Percentiles rank a stretch among this genome's conserved stretches.
Evolutionary conservation across 2,329 filamentous ascomycete species (phyloP).

Genomic region (Claviceps monticola): DNA sequence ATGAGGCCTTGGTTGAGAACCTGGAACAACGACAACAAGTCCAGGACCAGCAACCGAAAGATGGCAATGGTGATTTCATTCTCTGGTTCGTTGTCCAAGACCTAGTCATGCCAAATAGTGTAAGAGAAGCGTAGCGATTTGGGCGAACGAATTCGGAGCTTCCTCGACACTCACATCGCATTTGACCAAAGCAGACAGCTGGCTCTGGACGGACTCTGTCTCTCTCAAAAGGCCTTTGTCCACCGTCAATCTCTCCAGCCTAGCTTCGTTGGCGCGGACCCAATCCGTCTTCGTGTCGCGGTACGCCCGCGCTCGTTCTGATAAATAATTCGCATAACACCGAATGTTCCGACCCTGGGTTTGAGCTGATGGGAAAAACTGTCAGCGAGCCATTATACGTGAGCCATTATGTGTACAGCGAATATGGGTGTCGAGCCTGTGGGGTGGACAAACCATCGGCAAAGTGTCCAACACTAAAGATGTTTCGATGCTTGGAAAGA

Average conservation of each 20-base stretch:
- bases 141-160: no score
- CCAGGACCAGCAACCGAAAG: conserved; percentile 80
- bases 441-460: conserved; percentile 59
- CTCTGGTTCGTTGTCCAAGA: conserved; percentile 76
- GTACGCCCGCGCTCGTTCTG: conserved; percentile 68
- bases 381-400: background rate
- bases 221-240: conserved; percentile 88
- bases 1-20: conserved; percentile 95
- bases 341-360: conserved; percentile 90
- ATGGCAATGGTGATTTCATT: conserved; percentile 95
- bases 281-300: conserved; percentile 79
- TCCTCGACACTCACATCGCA: conserved; percentile 57
- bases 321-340: conserved; percentile 77
- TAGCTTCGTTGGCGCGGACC: conserved; percentile 68
- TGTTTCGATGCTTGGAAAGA: conserved; percentile 66
- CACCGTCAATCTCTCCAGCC: conserved; percentile 72
- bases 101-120: conserved; percentile 30
- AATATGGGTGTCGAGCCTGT: background rate
- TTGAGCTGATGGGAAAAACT: conserved; percentile 46
- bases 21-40: conserved; percentile 80
- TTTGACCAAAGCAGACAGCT: conserved; percentile 72
- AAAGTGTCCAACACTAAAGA: conserved; percentile 79
- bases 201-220: conserved; percentile 78
- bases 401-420: no score
- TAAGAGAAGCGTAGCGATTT: background rate